Conservation (phyloP, 2,329 filamentous ascomycete genomes). For the Chaetomium globosum region DNA sequence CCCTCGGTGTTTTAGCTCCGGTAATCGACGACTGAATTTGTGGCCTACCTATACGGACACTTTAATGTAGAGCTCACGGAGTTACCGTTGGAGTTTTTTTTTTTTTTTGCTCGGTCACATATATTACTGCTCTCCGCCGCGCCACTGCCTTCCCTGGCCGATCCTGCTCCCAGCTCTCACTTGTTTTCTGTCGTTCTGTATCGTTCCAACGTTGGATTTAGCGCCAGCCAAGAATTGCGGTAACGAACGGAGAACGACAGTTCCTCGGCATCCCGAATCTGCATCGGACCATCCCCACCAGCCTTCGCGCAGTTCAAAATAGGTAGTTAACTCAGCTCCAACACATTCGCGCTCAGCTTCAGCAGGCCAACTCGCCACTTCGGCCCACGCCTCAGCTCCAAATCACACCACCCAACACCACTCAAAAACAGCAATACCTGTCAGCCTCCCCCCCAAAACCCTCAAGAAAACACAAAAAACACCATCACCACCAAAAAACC, state of each 20-base stretch:
- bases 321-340: too few relatives aligned
- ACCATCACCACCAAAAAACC: neutral
- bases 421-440: neutral
- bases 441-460: neutral
- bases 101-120: neutral
- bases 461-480: neutral
- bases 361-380: neutral
- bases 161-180: too few relatives aligned
- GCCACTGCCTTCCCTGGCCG: neutral
- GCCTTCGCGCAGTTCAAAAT: neutral
- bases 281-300: neutral
- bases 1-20: neutral
- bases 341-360: neutral
- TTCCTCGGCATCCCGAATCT: neutral
- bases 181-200: neutral
- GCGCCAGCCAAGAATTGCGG: neutral
- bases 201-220: neutral
- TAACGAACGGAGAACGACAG: neutral
- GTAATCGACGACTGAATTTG: neutral
- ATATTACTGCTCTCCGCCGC: neutral
- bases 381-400: neutral
- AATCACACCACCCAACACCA: neutral
- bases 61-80: neutral
- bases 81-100: neutral
- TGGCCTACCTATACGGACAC: neutral